Percentiles rank a stretch among this genome's conserved stretches.
These are phyloP conservation scores for Talaromyces sp. DNA, from an alignment of 2,329 filamentous ascomycete species.

Conservation along the genomic window DNA sequence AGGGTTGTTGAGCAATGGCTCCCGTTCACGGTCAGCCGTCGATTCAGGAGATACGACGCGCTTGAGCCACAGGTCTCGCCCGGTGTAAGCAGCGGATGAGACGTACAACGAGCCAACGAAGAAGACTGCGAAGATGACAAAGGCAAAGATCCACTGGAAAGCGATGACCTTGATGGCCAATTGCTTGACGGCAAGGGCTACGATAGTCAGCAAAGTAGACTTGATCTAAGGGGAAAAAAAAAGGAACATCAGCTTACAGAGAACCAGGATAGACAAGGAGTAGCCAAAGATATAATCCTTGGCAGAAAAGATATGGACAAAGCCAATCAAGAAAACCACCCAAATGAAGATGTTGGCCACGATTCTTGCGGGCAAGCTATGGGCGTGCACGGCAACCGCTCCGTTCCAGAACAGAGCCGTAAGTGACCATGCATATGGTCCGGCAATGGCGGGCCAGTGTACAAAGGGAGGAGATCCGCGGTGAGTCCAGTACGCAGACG, in stretches of 20 bases:
- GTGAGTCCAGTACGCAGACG: conserved; percentile 75
- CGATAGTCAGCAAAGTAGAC: neutral
- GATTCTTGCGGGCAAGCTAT: conserved; percentile 66
- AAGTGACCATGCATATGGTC: conserved; percentile 80
- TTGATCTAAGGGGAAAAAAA: too few relatives aligned
- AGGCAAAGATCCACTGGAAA: conserved; percentile 90
- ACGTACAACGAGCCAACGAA: conserved; percentile 62
- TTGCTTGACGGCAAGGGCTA: conserved; percentile 69
- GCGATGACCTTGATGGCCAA: conserved; percentile 69
- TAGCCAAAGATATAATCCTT: conserved; percentile 78
- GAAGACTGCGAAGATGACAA: conserved; percentile 72
- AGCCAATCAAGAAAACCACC: conserved; percentile 71
- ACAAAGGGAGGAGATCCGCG: conserved; percentile 67
- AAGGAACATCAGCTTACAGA: conserved; percentile 51
- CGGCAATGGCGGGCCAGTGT: conserved; percentile 70
- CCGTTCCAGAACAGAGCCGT: conserved; percentile 87
- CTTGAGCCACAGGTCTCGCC: conserved; percentile 36
- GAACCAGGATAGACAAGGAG: conserved; percentile 66
- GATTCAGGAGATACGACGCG: conserved; percentile 35
- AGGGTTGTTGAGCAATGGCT: conserved; percentile 50
- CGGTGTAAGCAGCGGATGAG: conserved; percentile 33
- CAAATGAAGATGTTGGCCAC: conserved; percentile 86
- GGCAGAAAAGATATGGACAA: conserved; percentile 69
- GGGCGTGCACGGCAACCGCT: conserved; percentile 70
- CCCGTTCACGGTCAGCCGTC: conserved; percentile 50